These are phyloP conservation scores for Croton laevigatus DNA, from an alignment of 441 rosid species.

Conservation along the genomic window DNA sequence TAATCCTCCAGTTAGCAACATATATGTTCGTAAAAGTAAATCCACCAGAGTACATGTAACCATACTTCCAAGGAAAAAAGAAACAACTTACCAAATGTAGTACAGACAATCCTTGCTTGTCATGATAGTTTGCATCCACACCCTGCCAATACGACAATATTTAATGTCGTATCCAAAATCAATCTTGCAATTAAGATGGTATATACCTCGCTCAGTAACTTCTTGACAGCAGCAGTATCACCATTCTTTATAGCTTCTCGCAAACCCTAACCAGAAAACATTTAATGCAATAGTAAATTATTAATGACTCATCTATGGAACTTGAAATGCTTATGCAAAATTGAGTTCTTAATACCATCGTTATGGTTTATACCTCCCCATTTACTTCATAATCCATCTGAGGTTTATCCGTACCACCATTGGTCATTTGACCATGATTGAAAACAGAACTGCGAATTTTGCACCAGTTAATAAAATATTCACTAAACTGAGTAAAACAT, in stretches of 20 bases:
- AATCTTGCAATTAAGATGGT: constrained; percentile 15
- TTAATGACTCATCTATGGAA: constrained; percentile 6
- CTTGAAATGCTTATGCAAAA: constrained; percentile 5
- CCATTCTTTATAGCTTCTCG: constrained; percentile 95
- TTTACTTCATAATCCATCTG: constrained; percentile 70
- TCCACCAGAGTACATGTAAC: not conserved
- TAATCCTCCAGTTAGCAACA: constrained; percentile 24
- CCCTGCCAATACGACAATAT: constrained; percentile 51
- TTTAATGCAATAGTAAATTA: constrained; percentile 5
- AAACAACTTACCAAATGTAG: constrained; percentile 65
- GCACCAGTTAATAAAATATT: constrained; percentile 16
- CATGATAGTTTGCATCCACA: constrained; percentile 88
- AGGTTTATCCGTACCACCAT: constrained; percentile 39
- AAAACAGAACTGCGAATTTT: constrained; percentile 49
- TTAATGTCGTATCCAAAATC: constrained; percentile 10
- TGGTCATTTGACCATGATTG: constrained; percentile 48
- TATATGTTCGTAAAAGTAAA: not conserved
- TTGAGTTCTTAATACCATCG: constrained; percentile 4
- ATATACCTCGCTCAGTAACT: constrained; percentile 75
- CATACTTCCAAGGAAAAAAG: not conserved
- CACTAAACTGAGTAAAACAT: constrained; percentile 6
- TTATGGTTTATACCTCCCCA: constrained; percentile 66
- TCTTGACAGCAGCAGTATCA: constrained; percentile 70
- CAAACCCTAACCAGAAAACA: constrained; percentile 58
- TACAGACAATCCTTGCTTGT: constrained; percentile 87